Evolutionary conservation across 1,139 yeast species (phyloP).

Genomic region (Suhomyces guaymorum): DNA sequence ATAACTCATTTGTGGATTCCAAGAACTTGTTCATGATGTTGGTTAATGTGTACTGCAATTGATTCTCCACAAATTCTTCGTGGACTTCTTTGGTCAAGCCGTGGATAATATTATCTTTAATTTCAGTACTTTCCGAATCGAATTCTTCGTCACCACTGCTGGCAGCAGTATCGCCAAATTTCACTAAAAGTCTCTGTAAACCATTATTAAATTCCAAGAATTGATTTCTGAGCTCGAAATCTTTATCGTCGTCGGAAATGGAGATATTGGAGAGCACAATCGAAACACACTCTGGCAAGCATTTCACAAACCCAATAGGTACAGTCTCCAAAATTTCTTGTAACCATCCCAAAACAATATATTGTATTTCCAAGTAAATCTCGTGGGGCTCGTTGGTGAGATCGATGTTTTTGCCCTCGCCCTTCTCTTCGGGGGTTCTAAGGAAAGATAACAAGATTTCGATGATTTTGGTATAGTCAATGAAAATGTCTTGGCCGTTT

Average conservation of each 20-base stretch:
- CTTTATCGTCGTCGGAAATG: conserved; percentile 39
- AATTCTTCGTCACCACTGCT: conserved; percentile 3
- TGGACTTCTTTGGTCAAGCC: conserved; percentile 44
- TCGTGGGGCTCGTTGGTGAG: conserved; percentile 42
- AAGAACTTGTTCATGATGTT: conserved; percentile 41
- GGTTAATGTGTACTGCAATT: conserved; percentile 36
- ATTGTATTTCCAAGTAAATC: conserved; percentile 71
- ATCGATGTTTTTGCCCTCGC: conserved; percentile 27
- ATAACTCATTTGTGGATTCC: conserved; percentile 60
- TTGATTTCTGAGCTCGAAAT: conserved; percentile 39
- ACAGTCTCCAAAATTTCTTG: conserved; percentile 72
- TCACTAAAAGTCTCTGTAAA: conserved; percentile 36
- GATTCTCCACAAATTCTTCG: conserved; percentile 44
- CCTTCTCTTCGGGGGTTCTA: conserved; percentile 43
- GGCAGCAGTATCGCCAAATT: conserved; percentile 25
- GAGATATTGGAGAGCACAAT: conserved; percentile 42
- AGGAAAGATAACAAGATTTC: conserved; percentile 78
- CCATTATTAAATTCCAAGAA: conserved; percentile 39
- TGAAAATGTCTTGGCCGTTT: conserved; percentile 83
- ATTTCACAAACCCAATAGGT: conserved; percentile 72
- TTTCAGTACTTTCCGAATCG: conserved; percentile 11
- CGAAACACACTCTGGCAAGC: conserved; percentile 47
- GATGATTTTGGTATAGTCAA: conserved; percentile 79
- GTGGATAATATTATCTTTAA: conserved; percentile 19
- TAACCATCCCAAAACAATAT: conserved; percentile 83